Percentiles rank a stretch among this genome's conserved stretches.
Conservation (phyloP, 306 rosid genomes). For the Alnus rubra region DNA sequence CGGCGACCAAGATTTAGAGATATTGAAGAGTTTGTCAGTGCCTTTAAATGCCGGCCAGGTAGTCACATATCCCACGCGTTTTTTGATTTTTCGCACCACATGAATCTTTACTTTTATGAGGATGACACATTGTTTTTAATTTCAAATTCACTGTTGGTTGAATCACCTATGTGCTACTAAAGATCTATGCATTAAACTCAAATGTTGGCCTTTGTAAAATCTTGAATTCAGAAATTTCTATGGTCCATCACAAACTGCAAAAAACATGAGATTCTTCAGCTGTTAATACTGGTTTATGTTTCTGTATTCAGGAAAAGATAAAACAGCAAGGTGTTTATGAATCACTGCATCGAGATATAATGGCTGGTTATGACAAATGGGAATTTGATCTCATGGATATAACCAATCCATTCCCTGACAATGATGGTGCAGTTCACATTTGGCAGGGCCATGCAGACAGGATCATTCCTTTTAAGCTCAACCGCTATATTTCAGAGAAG, state of each 20-base stretch:
- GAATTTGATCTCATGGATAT: slow-evolving; percentile 63
- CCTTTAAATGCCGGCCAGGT: slow-evolving; percentile 46
- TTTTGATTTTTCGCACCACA: background rate
- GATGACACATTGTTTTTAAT: background rate
- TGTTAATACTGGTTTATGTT: background rate
- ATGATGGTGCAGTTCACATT: slow-evolving; percentile 56
- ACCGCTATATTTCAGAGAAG: slow-evolving; percentile 54
- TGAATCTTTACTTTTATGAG: background rate
- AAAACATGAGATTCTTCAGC: background rate
- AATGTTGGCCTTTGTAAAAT: background rate
- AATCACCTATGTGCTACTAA: background rate
- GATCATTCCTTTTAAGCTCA: slow-evolving; percentile 47
- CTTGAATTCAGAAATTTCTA: background rate
- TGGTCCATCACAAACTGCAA: background rate
- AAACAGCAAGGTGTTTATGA: slow-evolving; percentile 70
- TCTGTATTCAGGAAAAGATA: slow-evolving; percentile 47
- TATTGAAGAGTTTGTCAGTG: slow-evolving; percentile 35
- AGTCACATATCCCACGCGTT: background rate
- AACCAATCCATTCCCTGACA: slow-evolving; percentile 49
- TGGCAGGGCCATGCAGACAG: slow-evolving; percentile 78
- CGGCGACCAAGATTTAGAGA: slow-evolving; percentile 46
- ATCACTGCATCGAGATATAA: slow-evolving; percentile 56
- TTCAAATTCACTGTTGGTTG: background rate
- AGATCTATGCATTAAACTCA: background rate
- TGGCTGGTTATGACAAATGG: slow-evolving; percentile 57